Evolutionary conservation across 2,329 filamentous ascomycete species (phyloP).

Genomic region (Ceratocystis destructans): DNA sequence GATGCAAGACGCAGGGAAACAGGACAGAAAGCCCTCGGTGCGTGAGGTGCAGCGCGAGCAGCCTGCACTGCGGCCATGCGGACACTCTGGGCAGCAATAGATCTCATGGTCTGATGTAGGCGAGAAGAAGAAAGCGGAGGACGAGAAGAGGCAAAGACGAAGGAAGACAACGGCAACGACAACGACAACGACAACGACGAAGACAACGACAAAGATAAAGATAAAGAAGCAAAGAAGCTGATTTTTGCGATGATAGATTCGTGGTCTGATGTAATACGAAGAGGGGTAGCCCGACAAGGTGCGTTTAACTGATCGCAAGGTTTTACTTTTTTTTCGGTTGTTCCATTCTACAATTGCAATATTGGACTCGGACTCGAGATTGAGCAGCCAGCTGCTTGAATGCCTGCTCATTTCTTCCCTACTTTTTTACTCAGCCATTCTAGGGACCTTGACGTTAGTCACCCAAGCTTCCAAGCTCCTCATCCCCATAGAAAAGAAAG

Average conservation of each 20-base stretch:
- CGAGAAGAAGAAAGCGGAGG: background rate
- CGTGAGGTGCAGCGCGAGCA: background rate
- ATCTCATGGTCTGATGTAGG: background rate
- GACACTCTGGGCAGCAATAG: background rate
- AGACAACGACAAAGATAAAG: background rate
- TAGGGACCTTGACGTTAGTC: background rate
- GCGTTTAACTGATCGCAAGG: background rate
- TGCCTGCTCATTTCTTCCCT: background rate
- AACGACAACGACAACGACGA: too few relatives aligned
- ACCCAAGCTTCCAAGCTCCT: slow-evolving; percentile 5
- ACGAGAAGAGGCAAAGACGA: background rate
- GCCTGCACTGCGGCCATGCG: background rate
- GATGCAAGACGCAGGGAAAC: background rate
- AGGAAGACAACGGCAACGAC: background rate
- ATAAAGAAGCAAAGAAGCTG: background rate
- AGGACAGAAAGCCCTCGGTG: background rate
- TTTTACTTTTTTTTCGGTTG: background rate
- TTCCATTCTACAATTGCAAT: background rate
- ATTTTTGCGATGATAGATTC: too few relatives aligned
- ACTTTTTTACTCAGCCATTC: slow-evolving; percentile 3
- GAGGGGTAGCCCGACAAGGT: background rate
- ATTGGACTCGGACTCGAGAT: background rate
- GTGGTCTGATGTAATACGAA: background rate
- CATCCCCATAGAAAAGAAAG: background rate
- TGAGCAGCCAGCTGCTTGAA: background rate